phyloP scores from a whole-genome alignment of 768 basidiomycete genomes.

The Gymnopilus junonius region DNA sequence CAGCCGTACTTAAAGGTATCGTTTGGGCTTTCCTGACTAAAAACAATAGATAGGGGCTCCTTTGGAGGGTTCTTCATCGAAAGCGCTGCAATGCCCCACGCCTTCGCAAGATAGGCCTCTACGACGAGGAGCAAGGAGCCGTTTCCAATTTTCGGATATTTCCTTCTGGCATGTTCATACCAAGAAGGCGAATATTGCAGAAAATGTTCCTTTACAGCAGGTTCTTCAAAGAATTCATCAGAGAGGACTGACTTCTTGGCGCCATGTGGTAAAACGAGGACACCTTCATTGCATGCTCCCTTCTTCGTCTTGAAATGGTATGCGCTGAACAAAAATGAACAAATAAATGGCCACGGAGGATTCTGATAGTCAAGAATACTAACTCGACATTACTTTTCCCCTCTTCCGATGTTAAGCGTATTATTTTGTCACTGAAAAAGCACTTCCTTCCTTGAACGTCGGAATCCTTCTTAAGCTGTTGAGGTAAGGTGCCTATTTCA shows the following conservation, averaged over 20 bases:
- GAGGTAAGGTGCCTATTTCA: too few relatives aligned
- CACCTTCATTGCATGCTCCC: not conserved
- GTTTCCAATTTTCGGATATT: not conserved
- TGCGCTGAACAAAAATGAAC: not conserved
- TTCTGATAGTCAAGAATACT: not conserved
- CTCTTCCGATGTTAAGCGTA: not conserved
- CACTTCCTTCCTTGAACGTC: not conserved
- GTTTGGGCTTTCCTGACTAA: not conserved
- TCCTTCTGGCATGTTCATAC: slow-evolving; percentile 7
- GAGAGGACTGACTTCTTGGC: not conserved
- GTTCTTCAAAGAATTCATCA: not conserved
- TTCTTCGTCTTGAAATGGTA: not conserved
- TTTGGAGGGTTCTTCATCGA: not conserved
- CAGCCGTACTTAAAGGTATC: slow-evolving; percentile 2
- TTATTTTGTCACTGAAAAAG: not conserved
- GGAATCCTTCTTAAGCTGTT: not conserved
- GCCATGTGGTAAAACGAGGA: slow-evolving; percentile 10
- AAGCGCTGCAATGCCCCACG: slow-evolving; percentile 13
- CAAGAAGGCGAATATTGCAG: slow-evolving; percentile 6
- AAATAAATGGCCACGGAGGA: not conserved
- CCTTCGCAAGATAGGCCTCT: not conserved
- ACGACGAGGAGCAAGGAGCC: slow-evolving; percentile 7
- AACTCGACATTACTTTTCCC: not conserved
- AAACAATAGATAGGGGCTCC: not conserved
- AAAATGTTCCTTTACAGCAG: slow-evolving; percentile 7